phyloP scores from a whole-genome alignment of 306 rosid genomes.

The Citrullus mucosospermus region DNA sequence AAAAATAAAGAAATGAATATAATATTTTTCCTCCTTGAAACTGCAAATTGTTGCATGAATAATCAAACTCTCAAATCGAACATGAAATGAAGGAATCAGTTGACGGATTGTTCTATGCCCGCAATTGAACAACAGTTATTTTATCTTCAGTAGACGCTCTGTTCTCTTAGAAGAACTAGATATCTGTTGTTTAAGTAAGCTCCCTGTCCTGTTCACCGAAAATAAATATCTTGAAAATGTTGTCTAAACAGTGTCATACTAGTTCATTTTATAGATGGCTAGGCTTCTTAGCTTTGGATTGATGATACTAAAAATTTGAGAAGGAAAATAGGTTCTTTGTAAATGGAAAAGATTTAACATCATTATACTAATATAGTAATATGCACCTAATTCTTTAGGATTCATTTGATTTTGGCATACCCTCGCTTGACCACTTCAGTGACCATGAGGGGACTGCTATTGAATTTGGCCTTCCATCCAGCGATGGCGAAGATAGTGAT shows the following conservation, averaged over 20 bases:
- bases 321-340: neutral
- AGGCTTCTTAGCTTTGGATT: slow-evolving; percentile 1
- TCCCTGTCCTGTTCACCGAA: neutral
- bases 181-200: neutral
- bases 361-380: neutral
- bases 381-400: slow-evolving; percentile 26
- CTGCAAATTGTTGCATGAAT: neutral
- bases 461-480: slow-evolving; percentile 36
- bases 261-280: neutral
- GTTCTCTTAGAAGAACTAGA: neutral
- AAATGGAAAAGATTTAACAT: neutral
- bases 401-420: slow-evolving; percentile 42
- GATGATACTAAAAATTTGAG: neutral
- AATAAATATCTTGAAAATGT: neutral
- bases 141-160: neutral
- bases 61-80: neutral
- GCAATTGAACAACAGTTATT: neutral
- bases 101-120: neutral
- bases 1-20: neutral
- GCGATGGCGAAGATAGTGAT: slow-evolving; percentile 72
- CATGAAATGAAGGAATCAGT: neutral
- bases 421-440: slow-evolving; percentile 45
- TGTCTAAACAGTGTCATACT: neutral
- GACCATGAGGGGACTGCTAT: slow-evolving; percentile 21
- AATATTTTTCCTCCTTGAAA: neutral